Evolutionary conservation across 148 eudicot species (phyloP), one percentile per base, ranked within the genome.

Genomic region (Chenopodium quinoa): DNA sequence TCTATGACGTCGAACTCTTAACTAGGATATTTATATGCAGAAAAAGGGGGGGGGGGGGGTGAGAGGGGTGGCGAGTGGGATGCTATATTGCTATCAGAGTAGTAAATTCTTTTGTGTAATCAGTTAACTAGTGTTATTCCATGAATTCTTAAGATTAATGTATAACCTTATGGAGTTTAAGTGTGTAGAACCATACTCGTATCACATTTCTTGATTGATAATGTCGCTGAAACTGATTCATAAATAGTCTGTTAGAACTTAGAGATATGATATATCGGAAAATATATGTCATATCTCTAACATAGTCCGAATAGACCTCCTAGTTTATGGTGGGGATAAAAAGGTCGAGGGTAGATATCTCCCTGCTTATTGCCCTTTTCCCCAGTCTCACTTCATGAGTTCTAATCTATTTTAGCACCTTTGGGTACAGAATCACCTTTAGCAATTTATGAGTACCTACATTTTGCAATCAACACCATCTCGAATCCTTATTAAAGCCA

Each of bases 91-190:
- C 23, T 40, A 40, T 40, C 44, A 40, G 66, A 62, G 34, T 48
- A 44, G 62, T 78, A 29, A 11, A 79, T 69, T 54, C 75, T 79
- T 58, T 34, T 52, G 47, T 79, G 81, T 79, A n/a, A 68, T 48
- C 65, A 50, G 47, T 48, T 1, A 67, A 48, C 44, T 47, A 52
- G 29, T 50, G 74, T 67, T 27, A 54, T 50, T 27, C 14, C n/a
- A 9, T 50, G n/a, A 44, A 29, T 50, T 78, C 17, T 17, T 19
- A 32, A 14, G 34, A 77, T 77, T 63, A 48, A n/a, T 74, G 77
- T 74, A 27, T 6, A 25, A 74, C n/a, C 25, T 74, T 50, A 7
- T 74, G 34, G 14, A 14, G 56, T 52, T 52, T 2, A 50, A 9
- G 19, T 14, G 0, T 16, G 44, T 13, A 37, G 23, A 71, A 34